Percentiles rank a stretch among this genome's conserved stretches.
Evolutionary conservation across 805 yeast species (phyloP).

Genomic region (Metschnikowia shivogae): DNA sequence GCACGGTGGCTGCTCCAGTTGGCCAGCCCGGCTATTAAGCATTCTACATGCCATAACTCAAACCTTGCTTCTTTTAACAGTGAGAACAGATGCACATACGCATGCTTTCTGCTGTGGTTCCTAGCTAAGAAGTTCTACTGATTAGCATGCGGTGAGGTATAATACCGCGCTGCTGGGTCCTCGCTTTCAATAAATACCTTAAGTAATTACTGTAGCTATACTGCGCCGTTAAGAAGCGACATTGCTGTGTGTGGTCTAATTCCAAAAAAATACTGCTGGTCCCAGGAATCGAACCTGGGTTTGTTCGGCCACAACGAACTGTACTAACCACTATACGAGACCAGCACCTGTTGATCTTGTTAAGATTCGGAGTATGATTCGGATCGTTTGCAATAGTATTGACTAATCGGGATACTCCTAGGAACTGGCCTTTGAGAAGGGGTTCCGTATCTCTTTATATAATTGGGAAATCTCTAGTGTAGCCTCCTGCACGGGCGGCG

Average conservation of each 20-base stretch:
- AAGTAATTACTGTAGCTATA: not conserved
- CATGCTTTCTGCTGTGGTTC: constrained; percentile 1
- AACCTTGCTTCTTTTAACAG: constrained; percentile 3
- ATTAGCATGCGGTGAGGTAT: not conserved
- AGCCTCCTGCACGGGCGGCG: too few species aligned
- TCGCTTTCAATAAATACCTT: constrained; percentile 1
- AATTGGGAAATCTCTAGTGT: too few species aligned
- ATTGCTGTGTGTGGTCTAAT: too few species aligned
- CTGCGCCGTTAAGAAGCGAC: not conserved
- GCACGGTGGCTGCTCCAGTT: constrained; percentile 13
- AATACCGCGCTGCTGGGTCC: not conserved
- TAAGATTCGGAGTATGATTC: too few species aligned
- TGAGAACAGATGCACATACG: not conserved
- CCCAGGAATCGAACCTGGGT: constrained; percentile 75
- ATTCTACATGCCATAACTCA: not conserved
- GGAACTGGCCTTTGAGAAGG: too few species aligned
- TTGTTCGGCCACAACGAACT: constrained; percentile 70
- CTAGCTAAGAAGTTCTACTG: not conserved
- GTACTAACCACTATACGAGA: constrained; percentile 68
- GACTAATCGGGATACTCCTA: too few species aligned
- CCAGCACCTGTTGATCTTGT: constrained; percentile 22
- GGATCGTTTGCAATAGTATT: too few species aligned
- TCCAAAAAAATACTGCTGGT: constrained; percentile 47
- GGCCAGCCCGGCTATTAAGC: constrained; percentile 1
- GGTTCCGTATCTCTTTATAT: too few species aligned